A percentile compares a stretch with the other conserved stretches of the same genome.
These are phyloP conservation scores for Bonia amplexicaulis DNA, from an alignment of 176 grass and related monocot species.

Conservation along the genomic window DNA sequence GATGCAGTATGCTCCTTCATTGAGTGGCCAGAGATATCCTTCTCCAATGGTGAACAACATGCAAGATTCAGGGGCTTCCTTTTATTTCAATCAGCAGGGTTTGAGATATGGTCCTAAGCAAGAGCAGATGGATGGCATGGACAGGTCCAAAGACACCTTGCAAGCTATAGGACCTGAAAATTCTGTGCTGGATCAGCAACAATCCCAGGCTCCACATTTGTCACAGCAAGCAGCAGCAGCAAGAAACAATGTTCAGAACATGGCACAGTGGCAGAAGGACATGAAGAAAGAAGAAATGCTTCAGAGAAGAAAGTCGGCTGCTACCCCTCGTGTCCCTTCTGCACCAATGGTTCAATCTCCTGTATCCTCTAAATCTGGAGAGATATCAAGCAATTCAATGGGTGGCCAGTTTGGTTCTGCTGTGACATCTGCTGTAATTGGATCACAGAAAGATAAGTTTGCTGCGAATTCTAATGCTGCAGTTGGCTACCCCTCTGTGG, in stretches of 20 bases:
- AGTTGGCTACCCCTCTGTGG: conserved; percentile 55
- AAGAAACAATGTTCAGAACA: conserved; percentile 48
- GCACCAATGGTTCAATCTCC: conserved; percentile 76
- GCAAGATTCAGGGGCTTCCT: conserved; percentile 57
- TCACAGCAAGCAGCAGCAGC: conserved; percentile 41
- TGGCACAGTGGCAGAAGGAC: conserved; percentile 67
- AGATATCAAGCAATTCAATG: conserved; percentile 87
- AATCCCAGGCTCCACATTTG: conserved; percentile 43
- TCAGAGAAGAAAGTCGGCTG: conserved; percentile 68
- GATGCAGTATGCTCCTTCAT: conserved; percentile 59
- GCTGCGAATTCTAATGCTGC: conserved; percentile 57
- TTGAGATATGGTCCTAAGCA: conserved; percentile 63
- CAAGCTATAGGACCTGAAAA: conserved; percentile 54
- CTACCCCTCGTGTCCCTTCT: conserved; percentile 62
- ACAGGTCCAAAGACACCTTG: conserved; percentile 54
- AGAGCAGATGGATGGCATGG: conserved; percentile 62
- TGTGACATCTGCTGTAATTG: conserved; percentile 66
- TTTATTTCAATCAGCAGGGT: conserved; percentile 67
- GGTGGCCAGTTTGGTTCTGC: conserved; percentile 75
- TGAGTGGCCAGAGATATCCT: conserved; percentile 67
- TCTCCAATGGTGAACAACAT: conserved; percentile 56
- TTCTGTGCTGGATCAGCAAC: conserved; percentile 51
- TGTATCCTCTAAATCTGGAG: conserved; percentile 93
- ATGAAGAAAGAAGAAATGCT: conserved; percentile 68
- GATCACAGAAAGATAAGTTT: conserved; percentile 85